Percentiles rank a stretch among this genome's conserved stretches.
Conservation (phyloP, 2,329 filamentous ascomycete species). For the Sclerotinia subarctica region DNA sequence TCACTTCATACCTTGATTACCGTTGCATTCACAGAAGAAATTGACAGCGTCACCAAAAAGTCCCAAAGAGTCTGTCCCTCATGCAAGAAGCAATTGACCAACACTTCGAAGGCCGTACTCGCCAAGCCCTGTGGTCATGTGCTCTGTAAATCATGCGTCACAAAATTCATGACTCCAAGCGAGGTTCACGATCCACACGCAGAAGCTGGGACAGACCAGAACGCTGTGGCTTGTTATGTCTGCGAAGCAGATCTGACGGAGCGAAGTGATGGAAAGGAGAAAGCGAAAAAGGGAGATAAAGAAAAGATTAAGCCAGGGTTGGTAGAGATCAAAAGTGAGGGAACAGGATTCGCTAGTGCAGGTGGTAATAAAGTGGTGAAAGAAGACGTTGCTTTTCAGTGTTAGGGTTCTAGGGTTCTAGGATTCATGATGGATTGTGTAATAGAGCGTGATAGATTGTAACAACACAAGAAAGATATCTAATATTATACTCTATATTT, state of each 20-base stretch:
- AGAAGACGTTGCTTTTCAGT: constrained; percentile 77
- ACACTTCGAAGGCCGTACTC: constrained; percentile 77
- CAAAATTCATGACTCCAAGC: constrained; percentile 71
- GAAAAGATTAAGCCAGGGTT: constrained; percentile 66
- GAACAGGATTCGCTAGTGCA: constrained; percentile 88
- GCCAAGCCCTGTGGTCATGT: constrained; percentile 91
- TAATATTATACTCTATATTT: background rate
- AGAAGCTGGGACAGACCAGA: constrained; percentile 43
- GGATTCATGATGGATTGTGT: background rate
- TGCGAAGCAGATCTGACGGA: constrained; percentile 75
- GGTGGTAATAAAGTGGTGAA: constrained; percentile 80
- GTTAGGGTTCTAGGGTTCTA: constrained; percentile 43
- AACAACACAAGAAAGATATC: background rate
- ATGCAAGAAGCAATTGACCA: constrained; percentile 79
- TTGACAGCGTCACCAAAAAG: constrained; percentile 47
- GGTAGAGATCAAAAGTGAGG: constrained; percentile 78
- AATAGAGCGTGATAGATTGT: background rate
- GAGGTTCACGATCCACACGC: constrained; percentile 59
- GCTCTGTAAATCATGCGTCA: constrained; percentile 78
- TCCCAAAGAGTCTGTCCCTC: constrained; percentile 69
- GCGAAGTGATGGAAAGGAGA: constrained; percentile 43
- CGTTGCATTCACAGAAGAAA: constrained; percentile 74
- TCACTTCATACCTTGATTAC: constrained; percentile 74
- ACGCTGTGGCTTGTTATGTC: constrained; percentile 72
- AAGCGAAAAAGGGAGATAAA: constrained; percentile 48